phyloP scores from a whole-genome alignment of 2,329 filamentous ascomycete genomes.

The Hirsutella minnesotensis region DNA sequence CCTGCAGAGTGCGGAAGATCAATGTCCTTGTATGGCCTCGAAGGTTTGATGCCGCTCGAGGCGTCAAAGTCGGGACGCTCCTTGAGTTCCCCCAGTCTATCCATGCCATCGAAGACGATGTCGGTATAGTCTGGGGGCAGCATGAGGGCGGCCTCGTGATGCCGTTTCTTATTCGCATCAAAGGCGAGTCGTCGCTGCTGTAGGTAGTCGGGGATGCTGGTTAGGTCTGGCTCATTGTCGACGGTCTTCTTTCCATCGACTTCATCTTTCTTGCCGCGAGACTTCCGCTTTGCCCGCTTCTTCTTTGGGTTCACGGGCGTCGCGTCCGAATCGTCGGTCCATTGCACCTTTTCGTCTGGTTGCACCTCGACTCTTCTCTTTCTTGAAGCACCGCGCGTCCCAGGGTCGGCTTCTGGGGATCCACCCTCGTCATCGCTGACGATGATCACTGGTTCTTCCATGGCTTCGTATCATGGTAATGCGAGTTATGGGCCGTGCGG shows the following conservation, averaged over 20 bases:
- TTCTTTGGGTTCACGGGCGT: slow-evolving; percentile 44
- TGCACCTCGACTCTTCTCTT: slow-evolving; percentile 27
- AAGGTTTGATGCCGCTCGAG: slow-evolving; percentile 46
- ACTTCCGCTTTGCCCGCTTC: slow-evolving; percentile 16
- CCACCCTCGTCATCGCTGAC: slow-evolving; percentile 13
- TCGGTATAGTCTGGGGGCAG: slow-evolving; percentile 68
- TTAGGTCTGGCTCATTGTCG: slow-evolving; percentile 33
- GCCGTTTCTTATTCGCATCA: slow-evolving; percentile 43
- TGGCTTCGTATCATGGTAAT: not conserved
- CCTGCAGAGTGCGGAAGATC: slow-evolving; percentile 64
- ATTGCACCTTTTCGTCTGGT: slow-evolving; percentile 32
- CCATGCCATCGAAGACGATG: slow-evolving; percentile 52
- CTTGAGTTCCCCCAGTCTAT: slow-evolving; percentile 26
- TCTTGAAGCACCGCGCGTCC: slow-evolving; percentile 4
- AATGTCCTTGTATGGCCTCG: slow-evolving; percentile 62
- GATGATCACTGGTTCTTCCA: slow-evolving; percentile 10
- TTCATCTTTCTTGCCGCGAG: slow-evolving; percentile 14
- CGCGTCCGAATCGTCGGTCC: slow-evolving; percentile 48
- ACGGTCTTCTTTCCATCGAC: slow-evolving; percentile 23
- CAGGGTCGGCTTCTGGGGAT: slow-evolving; percentile 9
- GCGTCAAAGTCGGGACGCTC: slow-evolving; percentile 59
- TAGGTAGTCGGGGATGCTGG: slow-evolving; percentile 63
- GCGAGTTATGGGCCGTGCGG: not conserved
- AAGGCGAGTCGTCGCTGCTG: slow-evolving; percentile 56
- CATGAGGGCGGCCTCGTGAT: slow-evolving; percentile 58